A percentile compares a stretch with the other conserved stretches of the same genome.
phyloP scores from a whole-genome alignment of 2,329 filamentous ascomycete species.

The Phaeoacremonium minimum region DNA sequence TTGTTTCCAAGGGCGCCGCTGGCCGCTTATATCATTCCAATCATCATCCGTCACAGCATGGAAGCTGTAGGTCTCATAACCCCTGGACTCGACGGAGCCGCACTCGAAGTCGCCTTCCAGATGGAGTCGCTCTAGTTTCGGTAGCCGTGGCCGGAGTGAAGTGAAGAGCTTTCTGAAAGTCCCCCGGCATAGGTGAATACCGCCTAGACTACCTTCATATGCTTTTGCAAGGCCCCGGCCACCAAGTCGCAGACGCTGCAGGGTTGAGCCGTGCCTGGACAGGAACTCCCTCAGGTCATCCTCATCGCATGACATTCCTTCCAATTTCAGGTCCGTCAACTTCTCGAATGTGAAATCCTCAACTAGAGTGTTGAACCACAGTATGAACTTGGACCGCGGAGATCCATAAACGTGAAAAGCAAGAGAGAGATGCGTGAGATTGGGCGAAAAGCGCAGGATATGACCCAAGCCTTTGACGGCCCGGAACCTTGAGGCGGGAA shows the following conservation, averaged over 20 bases:
- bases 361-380: slow-evolving; percentile 34
- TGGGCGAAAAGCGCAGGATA: slow-evolving; percentile 31
- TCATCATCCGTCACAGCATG: slow-evolving; percentile 34
- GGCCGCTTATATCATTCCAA: slow-evolving; percentile 25
- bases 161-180: slow-evolving; percentile 37
- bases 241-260: slow-evolving; percentile 37
- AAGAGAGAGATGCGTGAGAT: slow-evolving; percentile 31
- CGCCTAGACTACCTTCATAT: slow-evolving; percentile 33
- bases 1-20: slow-evolving; percentile 17
- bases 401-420: slow-evolving; percentile 34
- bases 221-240: slow-evolving; percentile 34
- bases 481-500: slow-evolving; percentile 30
- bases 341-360: slow-evolving; percentile 28
- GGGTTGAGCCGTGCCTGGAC: slow-evolving; percentile 29
- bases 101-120: slow-evolving; percentile 42
- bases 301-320: slow-evolving; percentile 38
- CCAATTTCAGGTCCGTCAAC: slow-evolving; percentile 36
- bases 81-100: slow-evolving; percentile 27
- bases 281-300: slow-evolving; percentile 37
- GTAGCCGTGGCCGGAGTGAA: slow-evolving; percentile 28
- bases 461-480: slow-evolving; percentile 38
- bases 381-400: slow-evolving; percentile 31
- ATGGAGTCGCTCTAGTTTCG: slow-evolving; percentile 34
- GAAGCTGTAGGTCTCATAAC: slow-evolving; percentile 36
- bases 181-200: slow-evolving; percentile 38